Evolutionary conservation across 2,329 filamentous ascomycete species (phyloP), one percentile per base, ranked within the genome.

Genomic region (Aspergillus tanneri): DNA sequence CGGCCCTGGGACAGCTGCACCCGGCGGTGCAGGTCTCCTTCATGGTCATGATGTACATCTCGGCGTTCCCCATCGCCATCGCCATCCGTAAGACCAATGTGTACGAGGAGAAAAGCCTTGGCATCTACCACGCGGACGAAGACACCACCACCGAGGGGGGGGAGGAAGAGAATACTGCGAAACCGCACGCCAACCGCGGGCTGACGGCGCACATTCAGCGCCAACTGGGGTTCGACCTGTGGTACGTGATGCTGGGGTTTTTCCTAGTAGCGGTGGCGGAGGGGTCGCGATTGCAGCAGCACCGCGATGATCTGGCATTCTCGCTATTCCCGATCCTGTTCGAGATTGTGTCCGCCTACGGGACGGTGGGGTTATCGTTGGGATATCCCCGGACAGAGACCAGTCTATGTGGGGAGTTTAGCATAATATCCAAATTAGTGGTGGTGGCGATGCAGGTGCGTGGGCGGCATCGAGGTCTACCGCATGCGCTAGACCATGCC

Each of bases 31-130:
- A 96, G 62, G 89, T 95, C n/a, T 88, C 90, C 16, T 96, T 96
- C 72, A 77, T 97, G 69, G 85, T 96, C 66, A 97, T 97, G 92
- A 97, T 97, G 92, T 97, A 97, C 71, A 96, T 97, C 52, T 96
- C 91, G 47, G 88, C 96, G 51, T 95, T 96, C 58, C 92, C 92
- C 3, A 95, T 96, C 58, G 92, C 92, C 64, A 96, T 97, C 60
- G 91, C 88, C 5, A 87, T 97, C 56, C 89, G 92, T 36, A 80
- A 88, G 56, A 96, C 92, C 49, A 96, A 97, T 66, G 91, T 96
- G 2, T 97, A 97, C 74, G 92, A 96, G 70, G 92, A 96, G 65
- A 73, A 77, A 35, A 79, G 77, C 36, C 66, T 86, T 1, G 83
- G 81, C 1, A 76, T 84, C 21, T 85, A 83, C 57, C 71, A 74